A percentile compares a stretch with the other conserved stretches of the same genome.
Evolutionary conservation across 371 early-diverging fungal genomes (phyloP).

Genomic region (Mucor saturninus): DNA sequence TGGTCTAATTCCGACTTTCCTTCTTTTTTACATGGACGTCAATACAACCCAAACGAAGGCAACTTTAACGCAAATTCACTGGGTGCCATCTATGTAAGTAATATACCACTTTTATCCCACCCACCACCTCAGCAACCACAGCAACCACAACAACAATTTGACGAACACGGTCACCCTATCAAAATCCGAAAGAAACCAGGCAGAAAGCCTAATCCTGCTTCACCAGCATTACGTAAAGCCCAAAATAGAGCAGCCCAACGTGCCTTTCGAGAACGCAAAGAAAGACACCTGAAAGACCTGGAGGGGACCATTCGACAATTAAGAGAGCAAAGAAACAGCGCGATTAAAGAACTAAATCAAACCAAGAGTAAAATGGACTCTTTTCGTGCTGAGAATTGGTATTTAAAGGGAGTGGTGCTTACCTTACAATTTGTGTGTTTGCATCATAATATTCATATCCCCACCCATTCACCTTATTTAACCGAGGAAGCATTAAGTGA

Average conservation of each 20-base stretch:
- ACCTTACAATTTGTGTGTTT: conserved; percentile 55
- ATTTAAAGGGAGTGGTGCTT: conserved; percentile 56
- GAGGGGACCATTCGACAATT: conserved; percentile 69
- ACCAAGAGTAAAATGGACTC: conserved; percentile 53
- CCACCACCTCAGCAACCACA: conserved; percentile 21
- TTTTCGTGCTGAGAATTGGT: conserved; percentile 62
- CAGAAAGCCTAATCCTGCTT: conserved; percentile 74
- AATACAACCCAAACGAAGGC: neutral
- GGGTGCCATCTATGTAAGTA: conserved; percentile 29
- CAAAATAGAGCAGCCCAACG: conserved; percentile 83
- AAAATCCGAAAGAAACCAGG: conserved; percentile 60
- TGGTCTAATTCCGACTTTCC: neutral
- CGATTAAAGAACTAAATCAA: conserved; percentile 46
- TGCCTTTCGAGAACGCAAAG: conserved; percentile 81
- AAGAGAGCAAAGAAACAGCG: conserved; percentile 52
- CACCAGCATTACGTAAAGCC: conserved; percentile 72
- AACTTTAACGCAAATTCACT: conserved; percentile 4
- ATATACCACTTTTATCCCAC: conserved; percentile 13
- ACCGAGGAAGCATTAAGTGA: conserved; percentile 33
- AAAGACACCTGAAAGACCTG: conserved; percentile 67
- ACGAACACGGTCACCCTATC: conserved; percentile 26
- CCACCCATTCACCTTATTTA: conserved; percentile 48
- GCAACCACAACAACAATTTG: conserved; percentile 19
- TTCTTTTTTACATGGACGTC: neutral
- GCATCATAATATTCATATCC: conserved; percentile 44